phyloP scores from a whole-genome alignment of 2,329 filamentous ascomycete genomes.

The Alternaria arborescens region DNA sequence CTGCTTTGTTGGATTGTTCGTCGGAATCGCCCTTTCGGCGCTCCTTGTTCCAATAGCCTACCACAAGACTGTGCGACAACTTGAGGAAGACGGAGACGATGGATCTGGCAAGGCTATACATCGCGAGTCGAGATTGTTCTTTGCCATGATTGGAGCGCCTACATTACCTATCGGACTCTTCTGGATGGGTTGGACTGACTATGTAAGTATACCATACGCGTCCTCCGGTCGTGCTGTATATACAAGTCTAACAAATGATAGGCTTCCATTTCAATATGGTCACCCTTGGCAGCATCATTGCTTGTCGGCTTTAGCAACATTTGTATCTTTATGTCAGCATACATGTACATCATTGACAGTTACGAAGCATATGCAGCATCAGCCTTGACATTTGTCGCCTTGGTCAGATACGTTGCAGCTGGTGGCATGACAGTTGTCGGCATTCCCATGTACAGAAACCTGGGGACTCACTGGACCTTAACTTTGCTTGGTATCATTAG shows the following conservation, averaged over 20 bases:
- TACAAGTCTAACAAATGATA: neutral
- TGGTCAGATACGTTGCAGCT: constrained; percentile 53
- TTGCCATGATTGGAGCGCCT: constrained; percentile 60
- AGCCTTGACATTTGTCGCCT: constrained; percentile 54
- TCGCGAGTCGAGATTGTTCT: constrained; percentile 64
- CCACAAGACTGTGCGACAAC: constrained; percentile 46
- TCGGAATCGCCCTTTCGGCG: constrained; percentile 52
- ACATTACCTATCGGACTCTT: constrained; percentile 63
- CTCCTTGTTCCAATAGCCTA: constrained; percentile 52
- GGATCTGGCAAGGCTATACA: constrained; percentile 52
- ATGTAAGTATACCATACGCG: constrained; percentile 26
- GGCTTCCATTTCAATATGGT: constrained; percentile 12
- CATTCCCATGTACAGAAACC: constrained; percentile 52
- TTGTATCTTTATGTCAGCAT: constrained; percentile 57
- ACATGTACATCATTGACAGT: constrained; percentile 66
- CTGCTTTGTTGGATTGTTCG: constrained; percentile 58
- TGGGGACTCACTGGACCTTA: constrained; percentile 47
- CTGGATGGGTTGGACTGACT: constrained; percentile 67
- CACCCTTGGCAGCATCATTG: constrained; percentile 55
- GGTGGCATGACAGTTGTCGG: constrained; percentile 53
- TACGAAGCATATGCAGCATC: constrained; percentile 64
- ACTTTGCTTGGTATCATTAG: constrained; percentile 47
- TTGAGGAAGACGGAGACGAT: constrained; percentile 48
- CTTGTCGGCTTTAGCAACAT: constrained; percentile 32
- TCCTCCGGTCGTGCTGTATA: neutral